Evolutionary conservation across 1,139 yeast genomes (phyloP), one percentile per base, ranked within the genome.

Genomic region (Kodamaea ohmeri): DNA sequence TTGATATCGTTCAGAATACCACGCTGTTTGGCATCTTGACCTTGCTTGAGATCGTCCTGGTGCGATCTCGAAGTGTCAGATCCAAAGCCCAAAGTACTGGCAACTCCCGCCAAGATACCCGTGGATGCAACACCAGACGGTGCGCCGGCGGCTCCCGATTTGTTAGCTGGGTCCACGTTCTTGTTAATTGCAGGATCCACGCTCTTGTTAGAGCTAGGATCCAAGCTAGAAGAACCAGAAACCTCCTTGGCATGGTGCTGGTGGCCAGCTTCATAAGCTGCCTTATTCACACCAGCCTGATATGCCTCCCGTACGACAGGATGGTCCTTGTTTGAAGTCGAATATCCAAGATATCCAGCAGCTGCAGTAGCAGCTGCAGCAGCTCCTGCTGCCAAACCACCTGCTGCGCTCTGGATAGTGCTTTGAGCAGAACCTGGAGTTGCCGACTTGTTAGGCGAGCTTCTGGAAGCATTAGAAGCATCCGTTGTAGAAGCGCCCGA

Each of bases 351-450:
- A 17, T n/a, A 13, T 2, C 32, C 34, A 16, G 41, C 42, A 9
- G 46, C 40, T 25, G 41, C 38, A 12, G 40, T 44, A 4, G 60
- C 61, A 30, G 52, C 47, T 16, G 55, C 56, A 24, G 59, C 57
- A 13, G 61, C 61, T 8, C 58, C 60, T 8, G 55, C 60, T 16
- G 53, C 53, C 3, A 53, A 39, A n/a, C 58, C 60, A 18, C 51
- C 47, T 12, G 49, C 49, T 8, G 51, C 50, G 19, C 58, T 58
- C 30, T 16, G 30, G n/a, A 27, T 27, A 16, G 30, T 27, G 12
- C 16, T 15, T 16, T 27, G 30, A n/a, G 30, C 19, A 14, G 19
- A 15, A 20, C 22, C 22, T 20, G 22, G 6, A 20, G 22, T 9
- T n/a, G n/a, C n/a, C n/a, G n/a, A n/a, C n/a, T n/a, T n/a, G n/a